phyloP scores from a whole-genome alignment of 1,284 basidiomycete species.

The Pseudozyma hubeiensis region DNA sequence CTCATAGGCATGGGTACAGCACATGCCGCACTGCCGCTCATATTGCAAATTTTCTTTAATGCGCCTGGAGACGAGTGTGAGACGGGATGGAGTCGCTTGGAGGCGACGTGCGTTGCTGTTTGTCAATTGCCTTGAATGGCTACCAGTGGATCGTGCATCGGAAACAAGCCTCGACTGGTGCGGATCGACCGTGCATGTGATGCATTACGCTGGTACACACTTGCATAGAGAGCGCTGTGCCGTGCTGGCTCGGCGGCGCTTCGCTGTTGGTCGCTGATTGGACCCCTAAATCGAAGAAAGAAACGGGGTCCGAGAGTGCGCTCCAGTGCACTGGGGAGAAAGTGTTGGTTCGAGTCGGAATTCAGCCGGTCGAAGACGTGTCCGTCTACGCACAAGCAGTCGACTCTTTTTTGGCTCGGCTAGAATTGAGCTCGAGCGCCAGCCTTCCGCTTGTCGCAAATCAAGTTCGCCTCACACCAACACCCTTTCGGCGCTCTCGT shows the following conservation, averaged over 20 bases:
- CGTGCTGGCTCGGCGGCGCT: constrained; percentile 6
- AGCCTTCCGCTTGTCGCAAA: no score
- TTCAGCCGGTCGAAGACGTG: constrained; percentile 1
- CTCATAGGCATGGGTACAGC: no score
- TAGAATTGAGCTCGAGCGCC: no score
- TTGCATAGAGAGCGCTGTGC: neutral
- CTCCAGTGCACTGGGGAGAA: neutral
- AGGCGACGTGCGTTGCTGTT: no score
- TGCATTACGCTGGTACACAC: neutral
- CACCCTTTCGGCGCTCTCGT: neutral
- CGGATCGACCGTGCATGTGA: neutral
- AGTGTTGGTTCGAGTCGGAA: neutral
- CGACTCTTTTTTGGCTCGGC: neutral
- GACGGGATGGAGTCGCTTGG: no score
- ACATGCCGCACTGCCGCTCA: no score
- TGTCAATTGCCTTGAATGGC: no score
- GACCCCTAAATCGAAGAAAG: constrained; percentile 9
- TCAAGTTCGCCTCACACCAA: neutral
- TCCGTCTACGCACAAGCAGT: neutral
- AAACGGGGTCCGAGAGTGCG: neutral
- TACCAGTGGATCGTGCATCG: no score
- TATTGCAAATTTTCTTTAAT: no score
- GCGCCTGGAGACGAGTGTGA: no score
- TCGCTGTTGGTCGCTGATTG: constrained; percentile 6
- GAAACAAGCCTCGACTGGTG: neutral